Conservation (phyloP, 1,284 basidiomycete species). For the Cryptococcus sp. region DNA sequence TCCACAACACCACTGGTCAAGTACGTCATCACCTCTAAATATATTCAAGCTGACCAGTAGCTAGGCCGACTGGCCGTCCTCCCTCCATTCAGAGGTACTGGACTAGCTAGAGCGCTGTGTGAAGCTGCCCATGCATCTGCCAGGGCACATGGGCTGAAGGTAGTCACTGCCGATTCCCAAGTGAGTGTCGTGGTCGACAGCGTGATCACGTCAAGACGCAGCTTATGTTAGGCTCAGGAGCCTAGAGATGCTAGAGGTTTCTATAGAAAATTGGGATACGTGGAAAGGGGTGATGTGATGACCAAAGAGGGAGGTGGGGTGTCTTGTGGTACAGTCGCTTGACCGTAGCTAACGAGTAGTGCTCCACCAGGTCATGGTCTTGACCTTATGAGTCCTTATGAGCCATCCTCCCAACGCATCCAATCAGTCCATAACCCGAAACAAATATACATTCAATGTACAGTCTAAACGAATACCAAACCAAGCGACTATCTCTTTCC, state of each 20-base stretch:
- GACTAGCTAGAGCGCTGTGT: constrained; percentile 11
- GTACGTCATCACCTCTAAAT: constrained; percentile 3
- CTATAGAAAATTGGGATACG: constrained; percentile 14
- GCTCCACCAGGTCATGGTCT: not conserved
- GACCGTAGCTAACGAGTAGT: not conserved
- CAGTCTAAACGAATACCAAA: not conserved
- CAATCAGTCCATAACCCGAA: too few species aligned
- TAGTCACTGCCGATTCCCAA: constrained; percentile 17
- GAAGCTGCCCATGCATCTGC: constrained; percentile 14
- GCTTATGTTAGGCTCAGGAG: not conserved
- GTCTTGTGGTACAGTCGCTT: not conserved
- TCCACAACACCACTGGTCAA: constrained; percentile 10
- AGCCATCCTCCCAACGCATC: too few species aligned
- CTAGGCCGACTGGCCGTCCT: constrained; percentile 20
- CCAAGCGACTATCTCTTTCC: constrained; percentile 1
- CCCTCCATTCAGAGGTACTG: constrained; percentile 12
- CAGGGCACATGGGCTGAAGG: constrained; percentile 8
- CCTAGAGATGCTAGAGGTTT: constrained; percentile 10
- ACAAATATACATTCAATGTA: too few species aligned
- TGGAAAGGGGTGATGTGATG: constrained; percentile 10
- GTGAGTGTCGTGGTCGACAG: constrained; percentile 3
- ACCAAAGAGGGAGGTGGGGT: constrained; percentile 20
- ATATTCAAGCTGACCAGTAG: constrained; percentile 1
- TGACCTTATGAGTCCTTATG: not conserved
- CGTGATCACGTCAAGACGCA: too few species aligned